Base-by-base conservation (phyloP, 1,284 basidiomycete species). In the Cystobasidium pallidum region DNA sequence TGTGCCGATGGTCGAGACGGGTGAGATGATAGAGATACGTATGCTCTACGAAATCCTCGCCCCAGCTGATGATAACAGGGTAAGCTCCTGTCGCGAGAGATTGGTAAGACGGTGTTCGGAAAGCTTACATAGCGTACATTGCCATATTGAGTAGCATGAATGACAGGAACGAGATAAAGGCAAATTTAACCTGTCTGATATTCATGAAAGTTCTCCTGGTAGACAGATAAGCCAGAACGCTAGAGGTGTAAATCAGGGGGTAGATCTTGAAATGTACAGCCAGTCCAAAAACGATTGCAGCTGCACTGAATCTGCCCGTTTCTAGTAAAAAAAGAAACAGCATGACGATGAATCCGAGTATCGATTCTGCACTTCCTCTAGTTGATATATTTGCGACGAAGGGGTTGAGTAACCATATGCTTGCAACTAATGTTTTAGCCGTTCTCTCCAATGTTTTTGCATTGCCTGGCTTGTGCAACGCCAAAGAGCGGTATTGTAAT, bases 331-430 rank as follows among this genome's bases (percentile, higher is more conserved):
- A 79, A n/a, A 96, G 82, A 0, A 89, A 88, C 36, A 86, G 82
- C 32, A 97, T 85, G 47, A 97, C 89, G 70, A 94, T 84, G 1
- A 91, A 83, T 21, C 90, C 89, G 2, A 98, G 86, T 1, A 96
- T 83, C 0, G 92, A 88, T 82, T 99, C 96, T 19, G 94, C 93
- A 1, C 92, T 96, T 1, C 95, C 96, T 10, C 95, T 88, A 0
- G 95, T 99, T 0, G 94, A 94, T 77, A 99, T 98, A 76, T 93
- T 91, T 78, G 96, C 91, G 0, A 95, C 91, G 78, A 99, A 86
- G 0, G 95, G 95, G 81, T 95, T 98, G 73, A 98, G 84, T 1
- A 97, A 88, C 86, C 86, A 87, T 76, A 96, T 86, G 3, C 88
- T 78, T 0, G 88, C 82, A 10, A 81, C 79, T 76, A 77, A 13